These are phyloP conservation scores for Alloteropsis semialata DNA, from an alignment of 176 grass and related monocot species.

Conservation along the genomic window DNA sequence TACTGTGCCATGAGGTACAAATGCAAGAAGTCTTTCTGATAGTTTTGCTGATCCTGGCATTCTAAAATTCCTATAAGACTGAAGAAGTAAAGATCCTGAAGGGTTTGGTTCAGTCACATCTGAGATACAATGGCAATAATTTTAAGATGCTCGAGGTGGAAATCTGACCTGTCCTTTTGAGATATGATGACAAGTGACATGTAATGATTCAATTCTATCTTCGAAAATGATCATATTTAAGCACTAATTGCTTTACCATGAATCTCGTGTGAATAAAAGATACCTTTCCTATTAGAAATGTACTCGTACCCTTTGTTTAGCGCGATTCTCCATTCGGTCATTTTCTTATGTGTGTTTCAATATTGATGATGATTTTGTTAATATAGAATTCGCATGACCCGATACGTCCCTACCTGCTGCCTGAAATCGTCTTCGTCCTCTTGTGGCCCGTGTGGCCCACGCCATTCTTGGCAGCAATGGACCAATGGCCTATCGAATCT, in stretches of 20 bases:
- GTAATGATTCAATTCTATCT: not conserved
- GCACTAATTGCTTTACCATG: not conserved
- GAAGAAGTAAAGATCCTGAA: not conserved
- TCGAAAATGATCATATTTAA: not conserved
- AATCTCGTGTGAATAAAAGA: not conserved
- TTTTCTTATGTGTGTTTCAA: not conserved
- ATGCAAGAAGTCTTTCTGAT: conserved; percentile 14
- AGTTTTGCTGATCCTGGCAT: not conserved
- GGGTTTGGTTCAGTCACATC: not conserved
- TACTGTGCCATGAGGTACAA: conserved; percentile 50
- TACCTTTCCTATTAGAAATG: not conserved
- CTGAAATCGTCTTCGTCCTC: not conserved
- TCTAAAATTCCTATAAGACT: not conserved
- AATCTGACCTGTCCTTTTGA: not conserved
- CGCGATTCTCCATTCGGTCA: no score
- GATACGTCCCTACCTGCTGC: not conserved
- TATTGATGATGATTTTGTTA: no score
- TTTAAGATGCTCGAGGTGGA: not conserved
- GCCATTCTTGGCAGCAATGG: not conserved
- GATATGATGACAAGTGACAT: not conserved
- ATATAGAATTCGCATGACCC: no score
- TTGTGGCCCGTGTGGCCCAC: not conserved
- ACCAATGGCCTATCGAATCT: no score
- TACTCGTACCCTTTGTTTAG: not conserved
- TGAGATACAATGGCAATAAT: not conserved